Percentiles rank a stretch among this genome's conserved stretches.
These are phyloP conservation scores for Ophioceras dolichostomum DNA, from an alignment of 2,329 filamentous ascomycete species.

Conservation along the genomic window DNA sequence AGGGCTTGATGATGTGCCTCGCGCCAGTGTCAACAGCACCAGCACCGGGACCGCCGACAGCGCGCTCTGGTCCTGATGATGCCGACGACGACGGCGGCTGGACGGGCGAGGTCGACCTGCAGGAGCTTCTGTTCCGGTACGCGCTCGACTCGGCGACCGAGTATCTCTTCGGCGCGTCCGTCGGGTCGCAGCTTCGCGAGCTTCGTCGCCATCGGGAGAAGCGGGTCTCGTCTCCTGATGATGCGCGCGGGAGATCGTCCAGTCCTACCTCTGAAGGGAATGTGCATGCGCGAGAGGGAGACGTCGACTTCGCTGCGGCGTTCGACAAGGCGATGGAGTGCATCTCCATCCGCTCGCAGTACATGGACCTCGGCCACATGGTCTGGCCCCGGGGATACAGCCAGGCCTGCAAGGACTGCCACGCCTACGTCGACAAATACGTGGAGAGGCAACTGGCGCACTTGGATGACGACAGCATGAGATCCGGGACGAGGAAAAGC, in stretches of 20 bases:
- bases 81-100: background rate
- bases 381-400: background rate
- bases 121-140: constrained; percentile 2
- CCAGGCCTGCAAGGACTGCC: background rate
- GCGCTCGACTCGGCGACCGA: background rate
- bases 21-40: background rate
- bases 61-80: too few relatives aligned
- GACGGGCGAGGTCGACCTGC: constrained; percentile 2
- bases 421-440: background rate
- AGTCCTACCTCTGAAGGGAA: too few relatives aligned
- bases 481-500: too few relatives aligned
- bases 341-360: background rate
- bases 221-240: background rate
- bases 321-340: background rate
- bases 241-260: too few relatives aligned
- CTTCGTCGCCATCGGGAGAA: background rate
- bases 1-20: constrained; percentile 1
- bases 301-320: background rate
- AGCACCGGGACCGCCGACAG: too few relatives aligned
- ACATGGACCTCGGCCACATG: background rate
- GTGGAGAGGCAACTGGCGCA: background rate
- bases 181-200: background rate
- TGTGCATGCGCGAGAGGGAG: too few relatives aligned
- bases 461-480: too few relatives aligned
- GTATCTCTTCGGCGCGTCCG: background rate